phyloP scores from a whole-genome alignment of 2,329 filamentous ascomycete species.

The Trichoderma endophyticum region DNA sequence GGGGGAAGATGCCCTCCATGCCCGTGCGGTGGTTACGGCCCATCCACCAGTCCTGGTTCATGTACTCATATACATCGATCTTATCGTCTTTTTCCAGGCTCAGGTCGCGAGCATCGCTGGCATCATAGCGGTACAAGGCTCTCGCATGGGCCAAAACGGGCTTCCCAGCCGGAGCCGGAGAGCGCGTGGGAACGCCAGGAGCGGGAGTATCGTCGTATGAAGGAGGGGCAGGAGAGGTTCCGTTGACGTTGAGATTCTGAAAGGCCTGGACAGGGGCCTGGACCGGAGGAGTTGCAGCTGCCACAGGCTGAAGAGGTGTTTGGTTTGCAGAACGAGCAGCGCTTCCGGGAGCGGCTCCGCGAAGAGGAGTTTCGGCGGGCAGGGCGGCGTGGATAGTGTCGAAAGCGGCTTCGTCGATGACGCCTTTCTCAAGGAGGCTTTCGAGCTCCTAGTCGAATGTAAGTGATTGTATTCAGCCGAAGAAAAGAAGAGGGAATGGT shows the following conservation, averaged over 20 bases:
- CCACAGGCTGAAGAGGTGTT: constrained; percentile 30
- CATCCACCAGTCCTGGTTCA: constrained; percentile 98
- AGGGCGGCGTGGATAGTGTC: constrained; percentile 72
- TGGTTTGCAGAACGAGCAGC: constrained; percentile 30
- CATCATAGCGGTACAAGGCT: constrained; percentile 80
- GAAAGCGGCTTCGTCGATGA: constrained; percentile 73
- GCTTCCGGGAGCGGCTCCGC: constrained; percentile 35
- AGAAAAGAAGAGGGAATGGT: not conserved
- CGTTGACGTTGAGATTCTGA: constrained; percentile 39
- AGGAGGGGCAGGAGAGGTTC: constrained; percentile 44
- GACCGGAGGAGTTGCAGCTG: constrained; percentile 31
- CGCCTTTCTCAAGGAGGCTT: constrained; percentile 76
- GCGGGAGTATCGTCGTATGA: constrained; percentile 50
- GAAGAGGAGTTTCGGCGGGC: constrained; percentile 61
- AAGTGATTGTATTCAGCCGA: not conserved
- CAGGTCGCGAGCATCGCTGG: constrained; percentile 76
- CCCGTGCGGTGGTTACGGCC: constrained; percentile 81
- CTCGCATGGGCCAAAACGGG: constrained; percentile 69
- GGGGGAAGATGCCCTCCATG: constrained; percentile 90
- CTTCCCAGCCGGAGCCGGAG: constrained; percentile 33
- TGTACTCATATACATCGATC: constrained; percentile 80
- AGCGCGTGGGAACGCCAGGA: constrained; percentile 41
- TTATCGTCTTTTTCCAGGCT: constrained; percentile 76
- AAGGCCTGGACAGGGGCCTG: constrained; percentile 41
- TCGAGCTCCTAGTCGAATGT: constrained; percentile 72